Evolutionary conservation across 129 eudicot genomes (phyloP), one percentile per base, ranked within the genome.

Genomic region (Flaveria sonorensis): DNA sequence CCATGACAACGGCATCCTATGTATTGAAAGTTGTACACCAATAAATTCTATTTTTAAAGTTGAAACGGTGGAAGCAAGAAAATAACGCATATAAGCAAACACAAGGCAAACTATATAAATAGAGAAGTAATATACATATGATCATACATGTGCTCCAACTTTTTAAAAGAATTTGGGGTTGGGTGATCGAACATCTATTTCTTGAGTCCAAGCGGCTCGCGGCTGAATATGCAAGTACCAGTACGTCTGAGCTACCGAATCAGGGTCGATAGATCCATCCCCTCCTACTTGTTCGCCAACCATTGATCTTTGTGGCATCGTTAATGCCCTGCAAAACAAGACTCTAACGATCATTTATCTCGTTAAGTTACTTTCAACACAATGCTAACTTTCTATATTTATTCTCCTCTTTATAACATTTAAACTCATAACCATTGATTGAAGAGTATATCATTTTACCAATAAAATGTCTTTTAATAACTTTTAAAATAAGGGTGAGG

Each of bases 141-240:
- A 42, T 62, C 68, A 59, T 12, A 23, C 16, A 6, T 24, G 46
- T 18, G 19, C 12, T 2, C 21, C 20, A 28, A 30, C 69, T 9
- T 45, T 76, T 77, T 77, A 86, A 74, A 88, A 66, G 68, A 71
- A 73, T 63, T 74, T 77, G 12, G 85, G 83, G 71, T 66, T 83
- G 60, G 85, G 73, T 47, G 90, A 84, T 14, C 90, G 87, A 32
- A 92, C 85, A 76, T 92, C 96, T 23, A 89, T 89, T 78, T 92
- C 97, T 76, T 89, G 96, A 72, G 95, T 89, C 97, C 97, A 92
- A 19, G 89, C 92, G 0, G 90, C 62, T 1, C 88, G 86, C 23
- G 90, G 86, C 51, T 92, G 97, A 82, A 83, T 65, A 72, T 92
- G 97, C 84, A 92, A 81, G 61, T 89, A 88, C 97, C 97, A 92